Evolutionary conservation across 768 basidiomycete genomes (phyloP), one percentile per base, ranked within the genome.

Genomic region (Suillus decipiens): DNA sequence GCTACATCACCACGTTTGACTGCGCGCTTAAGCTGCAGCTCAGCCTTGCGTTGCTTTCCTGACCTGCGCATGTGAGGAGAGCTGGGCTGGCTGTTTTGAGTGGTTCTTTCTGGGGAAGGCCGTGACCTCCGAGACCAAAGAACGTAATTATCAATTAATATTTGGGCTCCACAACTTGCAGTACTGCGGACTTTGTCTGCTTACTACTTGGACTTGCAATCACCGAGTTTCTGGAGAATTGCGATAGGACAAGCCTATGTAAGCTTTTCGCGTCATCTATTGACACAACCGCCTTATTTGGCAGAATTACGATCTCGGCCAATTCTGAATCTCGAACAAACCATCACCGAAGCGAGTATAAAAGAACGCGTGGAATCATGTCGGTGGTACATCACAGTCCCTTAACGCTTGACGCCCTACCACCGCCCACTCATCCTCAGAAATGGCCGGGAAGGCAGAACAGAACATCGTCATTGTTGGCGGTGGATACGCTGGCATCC

Each of bases 11-110:
- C 94, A 37, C 93, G 88, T 73, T 96, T 96, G 37, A 90, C 76
- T 5, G 95, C 94, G 28, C 94, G 89, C 69, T 92, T 93, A 56
- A 87, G 82, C 72, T 92, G 86, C 9, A 88, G 81, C 62, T 91
- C 84, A 2, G 84, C 87, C 65, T 89, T 92, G 67, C 87, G 88
- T 69, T 89, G 81, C 61, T 87, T 90, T 45, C 81, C 82, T 0
- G 89, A 90, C 11, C 80, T n/a, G 86, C 60, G 51, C 60, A 61
- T 61, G 28, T 19, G 31, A 33, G 2, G 33, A 37, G 36, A 24
- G n/a, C 10, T 22, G 28, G 3, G 28, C 28, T n/a, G 43, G 10
- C 11, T 5, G 43, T 45, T 45, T 45, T 45, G n/a, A 45, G 43
- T 42, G 5, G 17, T 42, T 19, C 22, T 22, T 22, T 28, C 33